Evolutionary conservation across 805 yeast species (phyloP).

Genomic region (Saturnispora kantuleensis): DNA sequence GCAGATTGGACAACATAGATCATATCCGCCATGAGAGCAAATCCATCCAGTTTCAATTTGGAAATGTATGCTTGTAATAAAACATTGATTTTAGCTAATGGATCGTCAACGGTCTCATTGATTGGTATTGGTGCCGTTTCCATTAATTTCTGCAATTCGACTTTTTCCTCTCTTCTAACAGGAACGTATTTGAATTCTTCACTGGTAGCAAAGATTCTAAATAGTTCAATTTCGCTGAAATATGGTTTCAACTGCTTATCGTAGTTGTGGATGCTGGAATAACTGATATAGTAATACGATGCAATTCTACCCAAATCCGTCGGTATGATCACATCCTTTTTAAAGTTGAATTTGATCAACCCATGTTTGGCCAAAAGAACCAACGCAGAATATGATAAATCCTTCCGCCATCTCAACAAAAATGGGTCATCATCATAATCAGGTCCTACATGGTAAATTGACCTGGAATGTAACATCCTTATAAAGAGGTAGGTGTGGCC

Average conservation of each 20-base stretch:
- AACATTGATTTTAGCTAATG: conserved; percentile 68
- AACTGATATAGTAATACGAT: conserved; percentile 74
- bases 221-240: conserved; percentile 60
- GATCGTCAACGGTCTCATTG: conserved; percentile 58
- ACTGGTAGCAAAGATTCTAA: conserved; percentile 68
- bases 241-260: conserved; percentile 53
- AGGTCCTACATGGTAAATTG: conserved; percentile 63
- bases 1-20: conserved; percentile 88
- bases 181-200: conserved; percentile 81
- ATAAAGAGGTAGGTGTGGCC: conserved; percentile 69
- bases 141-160: conserved; percentile 57
- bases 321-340: conserved; percentile 37
- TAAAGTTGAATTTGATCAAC: conserved; percentile 49
- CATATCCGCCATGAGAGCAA: conserved; percentile 90
- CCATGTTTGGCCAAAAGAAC: conserved; percentile 42
- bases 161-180: conserved; percentile 75
- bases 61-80: conserved; percentile 85
- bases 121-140: conserved; percentile 83
- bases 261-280: conserved; percentile 63
- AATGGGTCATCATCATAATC: conserved; percentile 44
- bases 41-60: conserved; percentile 64
- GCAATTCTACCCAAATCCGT: conserved; percentile 78
- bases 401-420: conserved; percentile 46
- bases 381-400: conserved; percentile 72
- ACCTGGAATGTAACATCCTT: conserved; percentile 68